Evolutionary conservation across 2,329 filamentous ascomycete species (phyloP).

Genomic region (Stachybotrys echinatus): DNA sequence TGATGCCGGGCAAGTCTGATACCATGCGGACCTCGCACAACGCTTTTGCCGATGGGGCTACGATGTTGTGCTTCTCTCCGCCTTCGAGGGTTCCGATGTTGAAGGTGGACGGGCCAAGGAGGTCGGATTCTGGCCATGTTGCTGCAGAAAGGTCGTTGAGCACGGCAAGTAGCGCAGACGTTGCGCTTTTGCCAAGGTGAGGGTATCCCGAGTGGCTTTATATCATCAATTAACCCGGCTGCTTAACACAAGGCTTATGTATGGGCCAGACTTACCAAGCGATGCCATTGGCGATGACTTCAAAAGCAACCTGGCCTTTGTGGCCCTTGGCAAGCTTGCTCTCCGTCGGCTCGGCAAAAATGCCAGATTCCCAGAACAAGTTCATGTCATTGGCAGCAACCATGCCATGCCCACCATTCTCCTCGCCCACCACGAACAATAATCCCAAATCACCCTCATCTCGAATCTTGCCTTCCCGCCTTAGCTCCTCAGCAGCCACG

Average conservation of each 20-base stretch:
- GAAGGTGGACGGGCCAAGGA: slow-evolving; percentile 32
- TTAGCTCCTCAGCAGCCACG: slow-evolving; percentile 12
- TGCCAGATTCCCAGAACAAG: slow-evolving; percentile 14
- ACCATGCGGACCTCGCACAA: slow-evolving; percentile 33
- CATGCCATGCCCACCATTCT: slow-evolving; percentile 17
- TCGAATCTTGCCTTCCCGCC: slow-evolving; percentile 6
- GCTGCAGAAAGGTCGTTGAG: slow-evolving; percentile 23
- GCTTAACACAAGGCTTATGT: neutral
- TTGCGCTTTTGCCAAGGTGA: slow-evolving; percentile 33
- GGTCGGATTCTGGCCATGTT: slow-evolving; percentile 25
- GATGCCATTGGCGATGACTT: slow-evolving; percentile 61
- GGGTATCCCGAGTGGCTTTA: slow-evolving; percentile 80
- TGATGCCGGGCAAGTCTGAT: slow-evolving; percentile 25
- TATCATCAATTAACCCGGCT: neutral
- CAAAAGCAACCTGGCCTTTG: slow-evolving; percentile 18
- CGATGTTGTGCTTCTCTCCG: slow-evolving; percentile 32
- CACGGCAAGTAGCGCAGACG: slow-evolving; percentile 21
- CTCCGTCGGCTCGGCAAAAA: slow-evolving; percentile 20
- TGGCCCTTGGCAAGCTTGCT: slow-evolving; percentile 17
- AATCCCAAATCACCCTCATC: slow-evolving; percentile 12
- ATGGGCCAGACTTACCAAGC: slow-evolving; percentile 4
- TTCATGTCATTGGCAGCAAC: slow-evolving; percentile 12
- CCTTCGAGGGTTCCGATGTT: slow-evolving; percentile 32
- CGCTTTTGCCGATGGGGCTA: slow-evolving; percentile 29
- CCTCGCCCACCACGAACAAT: slow-evolving; percentile 18